These are phyloP conservation scores for Penicillium turbatum DNA, from an alignment of 495 filamentous ascomycete genomes.

Conservation along the genomic window DNA sequence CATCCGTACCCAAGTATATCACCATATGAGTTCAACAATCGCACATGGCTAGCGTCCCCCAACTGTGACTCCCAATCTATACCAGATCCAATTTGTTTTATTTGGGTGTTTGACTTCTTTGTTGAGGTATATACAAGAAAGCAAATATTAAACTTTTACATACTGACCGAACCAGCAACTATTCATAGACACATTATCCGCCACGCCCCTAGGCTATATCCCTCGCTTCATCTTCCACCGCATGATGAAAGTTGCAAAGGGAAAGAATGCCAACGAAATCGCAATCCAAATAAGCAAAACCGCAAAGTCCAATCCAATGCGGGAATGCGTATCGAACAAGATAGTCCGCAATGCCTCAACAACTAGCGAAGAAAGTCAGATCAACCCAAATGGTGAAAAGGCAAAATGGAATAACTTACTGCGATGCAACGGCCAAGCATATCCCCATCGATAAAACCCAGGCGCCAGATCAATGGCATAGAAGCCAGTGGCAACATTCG, in stretches of 20 bases:
- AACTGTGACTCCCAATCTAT: too few relatives aligned
- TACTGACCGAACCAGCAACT: too few relatives aligned
- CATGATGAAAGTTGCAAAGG: conserved; percentile 56
- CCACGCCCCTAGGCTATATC: not conserved
- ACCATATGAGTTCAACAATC: too few relatives aligned
- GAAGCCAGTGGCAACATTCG: conserved; percentile 63
- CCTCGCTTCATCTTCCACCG: conserved; percentile 51
- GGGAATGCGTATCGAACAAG: conserved; percentile 58
- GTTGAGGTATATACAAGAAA: too few relatives aligned
- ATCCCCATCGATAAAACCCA: conserved; percentile 62
- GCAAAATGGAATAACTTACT: conserved; percentile 30
- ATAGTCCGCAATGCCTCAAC: conserved; percentile 60
- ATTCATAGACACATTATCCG: too few relatives aligned
- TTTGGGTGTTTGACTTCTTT: too few relatives aligned
- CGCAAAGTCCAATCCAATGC: conserved; percentile 62
- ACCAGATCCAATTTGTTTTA: too few relatives aligned
- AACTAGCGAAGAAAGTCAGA: conserved; percentile 32
- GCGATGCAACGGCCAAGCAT: conserved; percentile 68
- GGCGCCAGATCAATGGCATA: conserved; percentile 58
- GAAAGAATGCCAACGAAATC: conserved; percentile 54
- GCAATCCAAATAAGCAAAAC: conserved; percentile 59
- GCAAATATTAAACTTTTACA: too few relatives aligned
- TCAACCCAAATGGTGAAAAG: not conserved
- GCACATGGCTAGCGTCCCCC: too few relatives aligned
- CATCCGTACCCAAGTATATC: too few relatives aligned